Evolutionary conservation across 2,329 filamentous ascomycete species (phyloP), one percentile per base, ranked within the genome.

Genomic region (Alternaria solani): DNA sequence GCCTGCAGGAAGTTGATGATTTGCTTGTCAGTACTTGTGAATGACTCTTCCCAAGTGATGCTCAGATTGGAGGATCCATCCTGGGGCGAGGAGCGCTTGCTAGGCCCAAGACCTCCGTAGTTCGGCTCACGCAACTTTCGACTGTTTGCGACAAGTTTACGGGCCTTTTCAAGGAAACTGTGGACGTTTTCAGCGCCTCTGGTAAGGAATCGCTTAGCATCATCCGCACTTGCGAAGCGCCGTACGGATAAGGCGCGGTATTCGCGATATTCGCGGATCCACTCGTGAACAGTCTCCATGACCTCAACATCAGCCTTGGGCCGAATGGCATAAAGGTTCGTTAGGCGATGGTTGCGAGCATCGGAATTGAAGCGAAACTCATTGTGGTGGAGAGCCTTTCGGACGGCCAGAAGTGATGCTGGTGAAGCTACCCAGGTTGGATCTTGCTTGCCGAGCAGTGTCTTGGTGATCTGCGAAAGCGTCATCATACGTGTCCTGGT

Each of bases 1-100:
- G 87, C 83, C 72, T 93, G 87, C 49, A 95, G 80, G 67, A 93
- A 94, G 1, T 82, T 79, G 51, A 94, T 81, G 48, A 92, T 83
- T 23, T 86, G 81, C 39, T 81, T 73, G 60, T 90, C 87, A 6
- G 78, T 65, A 2, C 78, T 68, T 4, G 79, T 82, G 80, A 88
- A 90, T 0, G 75, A 42, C 30, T 75, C 70, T 7, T 65, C 69
- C 57, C 51, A 69, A 4, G 55, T 44, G 1, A 38, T 30, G 66
- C 68, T 59, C 48, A 74, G 32, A 5, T 49, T 53, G 4, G 73
- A 65, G 9, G 68, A 41, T 4, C 60, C 43, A 3, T 61, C 34
- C 3, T 62, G 71, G 14, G 76, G 66, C 4, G 68, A 57, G 8
- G 64, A 71, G 23, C 61, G 62, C 51, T 79, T 80, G 63, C 76